Conservation (phyloP, 768 basidiomycete species). For the Rhizopogon salebrosus region DNA sequence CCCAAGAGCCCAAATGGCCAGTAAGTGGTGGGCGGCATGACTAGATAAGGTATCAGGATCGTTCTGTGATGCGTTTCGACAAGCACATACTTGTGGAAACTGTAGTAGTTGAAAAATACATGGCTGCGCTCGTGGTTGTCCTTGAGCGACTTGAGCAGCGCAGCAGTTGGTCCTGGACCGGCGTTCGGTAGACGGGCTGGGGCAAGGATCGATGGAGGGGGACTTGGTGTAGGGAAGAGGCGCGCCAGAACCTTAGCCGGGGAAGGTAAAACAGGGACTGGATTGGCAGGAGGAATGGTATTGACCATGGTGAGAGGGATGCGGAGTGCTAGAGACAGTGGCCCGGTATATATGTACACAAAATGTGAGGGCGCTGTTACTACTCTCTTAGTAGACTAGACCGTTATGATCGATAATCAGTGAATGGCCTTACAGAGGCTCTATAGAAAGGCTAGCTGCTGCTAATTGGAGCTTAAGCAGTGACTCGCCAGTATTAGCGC, state of each 20-base stretch:
- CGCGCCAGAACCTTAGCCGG: conserved; percentile 15
- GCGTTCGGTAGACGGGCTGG: conserved; percentile 32
- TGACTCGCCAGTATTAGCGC: neutral
- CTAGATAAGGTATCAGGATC: conserved; percentile 18
- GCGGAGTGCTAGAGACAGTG: too few species aligned
- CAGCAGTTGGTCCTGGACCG: conserved; percentile 32
- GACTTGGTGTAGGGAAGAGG: conserved; percentile 28
- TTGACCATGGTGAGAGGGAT: neutral
- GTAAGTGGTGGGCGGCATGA: conserved; percentile 52
- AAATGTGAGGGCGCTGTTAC: too few species aligned
- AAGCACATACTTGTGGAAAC: conserved; percentile 26
- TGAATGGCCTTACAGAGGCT: neutral
- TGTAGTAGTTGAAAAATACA: conserved; percentile 43
- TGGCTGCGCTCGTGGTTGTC: conserved; percentile 52
- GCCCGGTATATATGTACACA: neutral
- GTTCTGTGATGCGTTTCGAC: neutral
- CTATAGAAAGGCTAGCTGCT: neutral
- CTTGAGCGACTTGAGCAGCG: conserved; percentile 36
- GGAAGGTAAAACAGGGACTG: conserved; percentile 15
- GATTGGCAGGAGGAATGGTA: neutral
- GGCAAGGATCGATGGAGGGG: conserved; percentile 25
- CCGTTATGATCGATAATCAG: neutral
- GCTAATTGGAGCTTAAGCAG: neutral
- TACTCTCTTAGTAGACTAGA: too few species aligned
- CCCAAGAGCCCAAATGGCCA: conserved; percentile 60